Percentiles rank a stretch among this genome's conserved stretches.
Conservation (phyloP, 257 asterid genomes). For the Scutellaria minor region DNA sequence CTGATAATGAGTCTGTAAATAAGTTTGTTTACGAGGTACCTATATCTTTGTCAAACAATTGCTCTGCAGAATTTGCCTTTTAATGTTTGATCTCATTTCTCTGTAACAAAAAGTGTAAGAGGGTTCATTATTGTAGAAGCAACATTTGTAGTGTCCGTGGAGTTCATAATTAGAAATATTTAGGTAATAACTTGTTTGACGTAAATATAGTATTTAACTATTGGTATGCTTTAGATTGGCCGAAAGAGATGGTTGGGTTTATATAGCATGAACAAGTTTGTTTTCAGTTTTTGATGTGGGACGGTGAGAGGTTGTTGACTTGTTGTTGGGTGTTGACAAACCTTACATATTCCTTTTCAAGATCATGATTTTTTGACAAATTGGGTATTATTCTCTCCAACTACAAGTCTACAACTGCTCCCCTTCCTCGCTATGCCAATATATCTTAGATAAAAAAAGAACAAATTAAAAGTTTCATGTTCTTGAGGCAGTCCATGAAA, state of each 20-base stretch:
- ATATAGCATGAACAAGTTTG: background rate
- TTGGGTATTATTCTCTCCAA: background rate
- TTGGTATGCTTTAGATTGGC: conserved; percentile 5
- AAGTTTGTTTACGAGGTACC: conserved; percentile 83
- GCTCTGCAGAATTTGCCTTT: conserved; percentile 12
- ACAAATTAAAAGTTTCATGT: background rate
- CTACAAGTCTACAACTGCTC: background rate
- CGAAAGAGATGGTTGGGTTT: conserved; percentile 1
- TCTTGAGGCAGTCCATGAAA: background rate
- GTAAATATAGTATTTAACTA: conserved; percentile 3
- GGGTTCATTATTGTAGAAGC: background rate
- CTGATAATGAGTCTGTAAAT: conserved; percentile 90
- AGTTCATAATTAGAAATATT: conserved; percentile 4
- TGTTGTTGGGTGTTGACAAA: background rate
- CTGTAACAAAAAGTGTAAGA: conserved; percentile 10
- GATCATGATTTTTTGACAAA: background rate
- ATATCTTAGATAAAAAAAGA: background rate
- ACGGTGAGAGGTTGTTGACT: background rate
- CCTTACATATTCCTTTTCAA: background rate
- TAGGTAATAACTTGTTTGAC: conserved; percentile 9
- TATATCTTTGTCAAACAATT: conserved; percentile 23
- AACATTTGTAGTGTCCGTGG: background rate
- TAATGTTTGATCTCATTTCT: conserved; percentile 24
- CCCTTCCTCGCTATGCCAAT: background rate
- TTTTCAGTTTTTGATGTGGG: background rate